Evolutionary conservation across 495 filamentous ascomycete species (phyloP), one percentile per base, ranked within the genome.

Genomic region (Aspergillus nanangensis): DNA sequence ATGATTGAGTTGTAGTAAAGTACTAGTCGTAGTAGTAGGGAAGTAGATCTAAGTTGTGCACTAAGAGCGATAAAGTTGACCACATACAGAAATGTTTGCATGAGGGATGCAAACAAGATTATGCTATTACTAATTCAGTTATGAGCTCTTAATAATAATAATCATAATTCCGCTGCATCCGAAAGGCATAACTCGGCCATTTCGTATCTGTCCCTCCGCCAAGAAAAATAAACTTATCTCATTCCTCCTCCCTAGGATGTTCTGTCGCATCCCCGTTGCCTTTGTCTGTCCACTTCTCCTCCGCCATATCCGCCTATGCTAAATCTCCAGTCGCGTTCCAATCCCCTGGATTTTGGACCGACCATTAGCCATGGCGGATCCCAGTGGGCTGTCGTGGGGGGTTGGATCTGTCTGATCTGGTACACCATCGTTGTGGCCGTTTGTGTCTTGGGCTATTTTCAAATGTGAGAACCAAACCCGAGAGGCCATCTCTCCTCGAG

Each of bases 401-500:
- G 75, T 38, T 73, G 72, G 67, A 59, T 69, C 41, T 77, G 72
- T 51, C 57, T 86, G 51, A 62, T 77, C 57, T 86, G 82, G 82
- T 85, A 78, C 50, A 44, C 70, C 32, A 56, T 63, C 24, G 75
- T 86, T 42, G 60, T 74, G 48, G 42, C 60, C 20, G 78, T 86
- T 32, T 81, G 79, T 56, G 61, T 64, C 18, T 60, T 84, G 50
- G 82, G 82, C 13, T 75, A 78, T 55, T 65, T 65, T 35, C 79
- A 83, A 60, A 71, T 86, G 82, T 86, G 71, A 40, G 70, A 20
- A 22, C 25, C 10, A 4, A 11, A 13, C 15, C 33, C 13, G 53
- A 20, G 24, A 19, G n/a, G n/a, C n/a, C 20, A 31, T 29, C 9
- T 21, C 25, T 8, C 33, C 14, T 14, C n/a, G 15, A 8, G 3